phyloP scores from a whole-genome alignment of 106 monocot genomes.

The Amphibolis antarctica region DNA sequence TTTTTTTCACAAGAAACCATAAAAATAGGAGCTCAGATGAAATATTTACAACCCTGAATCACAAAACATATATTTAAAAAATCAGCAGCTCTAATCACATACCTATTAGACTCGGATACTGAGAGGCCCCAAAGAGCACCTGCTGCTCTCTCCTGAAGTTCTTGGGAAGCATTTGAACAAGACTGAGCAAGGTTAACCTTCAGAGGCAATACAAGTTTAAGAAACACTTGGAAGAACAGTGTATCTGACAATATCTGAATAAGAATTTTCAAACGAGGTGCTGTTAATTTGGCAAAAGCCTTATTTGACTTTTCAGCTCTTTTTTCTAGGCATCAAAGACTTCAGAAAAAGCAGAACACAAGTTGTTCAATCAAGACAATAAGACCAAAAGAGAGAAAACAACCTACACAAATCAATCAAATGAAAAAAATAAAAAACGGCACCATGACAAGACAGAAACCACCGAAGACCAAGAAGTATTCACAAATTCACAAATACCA shows the following conservation, averaged over 20 bases:
- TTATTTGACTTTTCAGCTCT: no score
- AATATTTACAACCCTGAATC: neutral
- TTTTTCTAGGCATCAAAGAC: no score
- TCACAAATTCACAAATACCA: no score
- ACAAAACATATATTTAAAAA: neutral
- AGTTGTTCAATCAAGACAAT: no score
- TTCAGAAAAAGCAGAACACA: no score
- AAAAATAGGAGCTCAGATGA: neutral
- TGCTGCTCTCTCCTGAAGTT: constrained; percentile 97
- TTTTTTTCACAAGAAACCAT: no score
- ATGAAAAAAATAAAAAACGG: no score
- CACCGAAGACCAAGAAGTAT: no score
- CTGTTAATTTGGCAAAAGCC: neutral
- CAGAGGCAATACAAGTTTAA: neutral
- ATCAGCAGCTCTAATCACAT: neutral
- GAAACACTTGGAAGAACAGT: neutral
- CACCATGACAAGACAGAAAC: no score
- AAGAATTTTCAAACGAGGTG: neutral
- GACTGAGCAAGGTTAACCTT: constrained; percentile 82
- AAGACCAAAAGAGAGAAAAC: no score
- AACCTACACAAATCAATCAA: no score
- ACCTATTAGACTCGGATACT: constrained; percentile 98
- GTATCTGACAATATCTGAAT: neutral
- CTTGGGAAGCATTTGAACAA: constrained; percentile 76
- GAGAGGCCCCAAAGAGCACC: constrained; percentile 98